A percentile compares a stretch with the other conserved stretches of the same genome.
phyloP scores from a whole-genome alignment of 1,139 yeast genomes.

The Lodderomyces margitis region DNA sequence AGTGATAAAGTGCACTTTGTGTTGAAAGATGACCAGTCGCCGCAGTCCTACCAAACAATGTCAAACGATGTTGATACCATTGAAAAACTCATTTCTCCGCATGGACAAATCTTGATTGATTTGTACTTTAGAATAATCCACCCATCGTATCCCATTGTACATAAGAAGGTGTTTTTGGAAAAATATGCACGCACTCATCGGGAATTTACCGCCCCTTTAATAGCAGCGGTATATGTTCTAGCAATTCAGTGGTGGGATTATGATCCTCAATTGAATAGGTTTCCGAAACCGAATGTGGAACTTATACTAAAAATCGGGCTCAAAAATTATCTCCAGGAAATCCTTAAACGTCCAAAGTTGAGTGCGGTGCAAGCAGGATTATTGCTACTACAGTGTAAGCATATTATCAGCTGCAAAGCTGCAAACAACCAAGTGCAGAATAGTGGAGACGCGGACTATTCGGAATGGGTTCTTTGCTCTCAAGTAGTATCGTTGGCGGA shows the following conservation, averaged over 20 bases:
- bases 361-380: slow-evolving; percentile 83
- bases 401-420: slow-evolving; percentile 23
- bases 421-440: slow-evolving; percentile 7
- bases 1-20: slow-evolving; percentile 64
- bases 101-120: slow-evolving; percentile 69
- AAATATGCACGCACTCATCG: slow-evolving; percentile 74
- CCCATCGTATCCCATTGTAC: slow-evolving; percentile 75
- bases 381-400: slow-evolving; percentile 63
- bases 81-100: slow-evolving; percentile 72
- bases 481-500: slow-evolving; percentile 85
- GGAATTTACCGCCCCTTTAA: slow-evolving; percentile 72
- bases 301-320: slow-evolving; percentile 47
- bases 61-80: slow-evolving; percentile 70
- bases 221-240: slow-evolving; percentile 72
- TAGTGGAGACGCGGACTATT: slow-evolving; percentile 35
- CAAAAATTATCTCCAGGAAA: slow-evolving; percentile 62
- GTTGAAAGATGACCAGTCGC: slow-evolving; percentile 69
- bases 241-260: slow-evolving; percentile 87
- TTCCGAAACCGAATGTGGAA: slow-evolving; percentile 65
- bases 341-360: slow-evolving; percentile 69
- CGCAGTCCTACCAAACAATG: slow-evolving; percentile 58
- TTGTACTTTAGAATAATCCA: slow-evolving; percentile 73
- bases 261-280: slow-evolving; percentile 63
- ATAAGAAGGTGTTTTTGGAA: slow-evolving; percentile 72
- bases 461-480: slow-evolving; percentile 84